phyloP scores from a whole-genome alignment of 2,329 filamentous ascomycete genomes.

The Stagonosporopsis vannaccii region DNA sequence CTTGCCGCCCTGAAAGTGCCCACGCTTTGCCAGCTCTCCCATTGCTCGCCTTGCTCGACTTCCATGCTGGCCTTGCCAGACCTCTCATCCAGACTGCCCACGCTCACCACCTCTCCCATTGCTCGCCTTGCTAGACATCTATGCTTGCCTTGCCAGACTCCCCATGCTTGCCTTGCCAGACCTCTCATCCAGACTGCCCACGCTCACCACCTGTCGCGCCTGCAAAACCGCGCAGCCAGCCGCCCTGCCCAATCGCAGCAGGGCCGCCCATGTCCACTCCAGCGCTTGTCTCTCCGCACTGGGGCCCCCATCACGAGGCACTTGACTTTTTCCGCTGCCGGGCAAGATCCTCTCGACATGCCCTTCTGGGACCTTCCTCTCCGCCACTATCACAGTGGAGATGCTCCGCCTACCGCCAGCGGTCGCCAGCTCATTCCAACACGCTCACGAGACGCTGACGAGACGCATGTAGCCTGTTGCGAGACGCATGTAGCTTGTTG shows the following conservation, averaged over 20 bases:
- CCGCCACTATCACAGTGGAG: constrained; percentile 27
- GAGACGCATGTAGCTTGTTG: constrained; percentile 16
- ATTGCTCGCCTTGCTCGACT: background rate
- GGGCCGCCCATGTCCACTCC: constrained; percentile 11
- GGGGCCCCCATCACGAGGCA: constrained; percentile 35
- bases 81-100: too few species aligned
- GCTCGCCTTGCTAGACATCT: background rate
- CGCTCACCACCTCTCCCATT: background rate
- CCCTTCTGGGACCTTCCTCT: constrained; percentile 36
- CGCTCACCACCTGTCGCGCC: background rate
- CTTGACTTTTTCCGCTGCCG: constrained; percentile 38
- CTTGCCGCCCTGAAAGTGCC: background rate
- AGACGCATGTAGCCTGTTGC: constrained; percentile 16
- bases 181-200: too few species aligned
- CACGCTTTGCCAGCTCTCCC: background rate
- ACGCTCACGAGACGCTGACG: constrained; percentile 17
- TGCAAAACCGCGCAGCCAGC: constrained; percentile 13
- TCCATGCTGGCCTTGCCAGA: background rate
- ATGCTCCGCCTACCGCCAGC: constrained; percentile 22
- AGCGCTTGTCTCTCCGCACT: constrained; percentile 18
- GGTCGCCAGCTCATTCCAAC: constrained; percentile 4
- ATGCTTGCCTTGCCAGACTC: background rate
- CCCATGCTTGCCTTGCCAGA: background rate
- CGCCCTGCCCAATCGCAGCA: constrained; percentile 6
- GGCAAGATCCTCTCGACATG: constrained; percentile 34